Base-by-base conservation (phyloP, 768 basidiomycete genomes). In the Pleurotus ostreatus region DNA sequence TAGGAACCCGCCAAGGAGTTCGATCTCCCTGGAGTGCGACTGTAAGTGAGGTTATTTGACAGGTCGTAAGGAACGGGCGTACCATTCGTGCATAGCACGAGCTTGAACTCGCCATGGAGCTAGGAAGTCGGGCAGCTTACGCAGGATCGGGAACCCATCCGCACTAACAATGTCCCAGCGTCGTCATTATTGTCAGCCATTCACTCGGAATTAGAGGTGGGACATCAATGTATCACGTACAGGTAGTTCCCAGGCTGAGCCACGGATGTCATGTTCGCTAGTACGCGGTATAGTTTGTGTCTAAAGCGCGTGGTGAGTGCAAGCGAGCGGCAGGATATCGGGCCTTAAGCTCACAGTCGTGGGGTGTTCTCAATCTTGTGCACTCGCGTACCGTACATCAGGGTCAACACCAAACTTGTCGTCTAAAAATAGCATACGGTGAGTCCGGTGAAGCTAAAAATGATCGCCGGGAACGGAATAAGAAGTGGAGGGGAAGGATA, bases 171-270 rank as follows among this genome's bases (percentile, higher is more conserved):
- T 34, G 7, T 34, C 30, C 30, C 20, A 20, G 20, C 20, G 20
- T 11, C 30, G 30, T 11, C 30, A 34, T 34, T 9, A 34, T 11
- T 9, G 30, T 34, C 9, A 34, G 30, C 7, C 8, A 34, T 11
- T 34, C 11, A 34, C 30, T 11, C 30, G 30, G 9, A 11, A 11
- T 11, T 30, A 46, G 12, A 51, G 22, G 41, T 43, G 20, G 46
- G 38, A 11, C 40, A 55, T 41, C 5, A 37, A 18, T 46, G 3
- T 16, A 38, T 15, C 25, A 56, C 59, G 49, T 53, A 67, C 65
- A 67, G 56, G 49, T 64, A 66, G 47, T 64, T 65, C 18, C 66
- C 66, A 20, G 66, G 66, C 23, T 67, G 65, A 16, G 59, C 60
- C 26, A 66, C 60, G 26, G 49, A 59, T 38, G 61, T 59, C 34